phyloP scores from a whole-genome alignment of 805 yeast species.

The Barnettozyma wickerhamii region DNA sequence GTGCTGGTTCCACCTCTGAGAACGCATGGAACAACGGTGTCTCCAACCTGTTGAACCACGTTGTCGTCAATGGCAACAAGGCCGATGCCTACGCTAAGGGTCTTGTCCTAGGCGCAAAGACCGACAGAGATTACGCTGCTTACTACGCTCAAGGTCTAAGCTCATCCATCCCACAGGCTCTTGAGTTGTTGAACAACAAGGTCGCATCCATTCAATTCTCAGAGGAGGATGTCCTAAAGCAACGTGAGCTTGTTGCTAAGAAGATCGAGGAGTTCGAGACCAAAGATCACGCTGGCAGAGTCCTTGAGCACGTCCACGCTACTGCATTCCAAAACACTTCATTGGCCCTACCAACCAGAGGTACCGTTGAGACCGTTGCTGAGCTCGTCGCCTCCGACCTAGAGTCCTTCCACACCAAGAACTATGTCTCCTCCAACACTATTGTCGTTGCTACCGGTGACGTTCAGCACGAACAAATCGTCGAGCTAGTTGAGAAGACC shows the following conservation, averaged over 20 bases:
- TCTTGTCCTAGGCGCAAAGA: slow-evolving; percentile 48
- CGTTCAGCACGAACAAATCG: slow-evolving; percentile 63
- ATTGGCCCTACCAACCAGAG: slow-evolving; percentile 69
- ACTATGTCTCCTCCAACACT: slow-evolving; percentile 58
- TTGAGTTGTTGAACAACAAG: slow-evolving; percentile 44
- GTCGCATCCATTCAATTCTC: slow-evolving; percentile 33
- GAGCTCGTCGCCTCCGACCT: slow-evolving; percentile 58
- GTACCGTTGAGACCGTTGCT: slow-evolving; percentile 63
- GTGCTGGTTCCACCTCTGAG: slow-evolving; percentile 78
- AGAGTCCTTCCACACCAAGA: slow-evolving; percentile 47
- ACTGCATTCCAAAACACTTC: slow-evolving; percentile 88
- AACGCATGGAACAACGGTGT: slow-evolving; percentile 81
- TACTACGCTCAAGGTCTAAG: slow-evolving; percentile 51
- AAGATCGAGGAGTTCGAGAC: slow-evolving; percentile 53
- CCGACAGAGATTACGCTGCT: slow-evolving; percentile 62
- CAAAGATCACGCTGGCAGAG: slow-evolving; percentile 47
- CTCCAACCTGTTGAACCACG: slow-evolving; percentile 55
- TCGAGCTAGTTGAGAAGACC: slow-evolving; percentile 55
- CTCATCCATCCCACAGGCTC: slow-evolving; percentile 48
- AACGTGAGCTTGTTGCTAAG: slow-evolving; percentile 42
- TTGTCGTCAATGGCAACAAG: slow-evolving; percentile 36
- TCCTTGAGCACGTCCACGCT: slow-evolving; percentile 71
- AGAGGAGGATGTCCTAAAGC: slow-evolving; percentile 43
- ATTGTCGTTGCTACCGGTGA: slow-evolving; percentile 73
- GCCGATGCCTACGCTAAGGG: slow-evolving; percentile 44